Evolutionary conservation across 768 basidiomycete species (phyloP).

Genomic region (Kwoniella botswanensis): DNA sequence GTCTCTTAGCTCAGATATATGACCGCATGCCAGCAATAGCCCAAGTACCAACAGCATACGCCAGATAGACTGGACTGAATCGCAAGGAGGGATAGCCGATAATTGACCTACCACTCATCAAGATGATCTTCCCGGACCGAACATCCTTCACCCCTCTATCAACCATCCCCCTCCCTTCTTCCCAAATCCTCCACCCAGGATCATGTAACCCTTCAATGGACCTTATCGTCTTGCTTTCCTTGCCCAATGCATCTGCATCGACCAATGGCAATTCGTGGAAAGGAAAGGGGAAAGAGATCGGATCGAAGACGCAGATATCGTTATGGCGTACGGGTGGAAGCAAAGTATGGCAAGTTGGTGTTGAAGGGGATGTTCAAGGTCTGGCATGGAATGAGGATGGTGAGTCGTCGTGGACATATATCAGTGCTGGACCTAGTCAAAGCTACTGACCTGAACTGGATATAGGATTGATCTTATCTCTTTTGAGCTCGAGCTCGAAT

Average conservation of each 20-base stretch:
- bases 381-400: constrained; percentile 49
- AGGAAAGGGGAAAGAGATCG: constrained; percentile 24
- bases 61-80: not conserved
- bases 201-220: constrained; percentile 53
- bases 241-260: not conserved
- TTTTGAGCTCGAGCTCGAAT: constrained; percentile 18
- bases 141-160: constrained; percentile 40
- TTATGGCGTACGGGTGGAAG: constrained; percentile 34
- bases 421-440: not conserved
- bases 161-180: constrained; percentile 22
- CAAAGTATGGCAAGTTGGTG: constrained; percentile 47
- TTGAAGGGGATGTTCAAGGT: constrained; percentile 28
- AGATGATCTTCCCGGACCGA: constrained; percentile 25
- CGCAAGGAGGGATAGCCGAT: not conserved
- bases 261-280: not conserved
- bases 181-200: constrained; percentile 35
- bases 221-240: constrained; percentile 37
- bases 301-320: constrained; percentile 10
- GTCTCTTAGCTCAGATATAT: too few species aligned
- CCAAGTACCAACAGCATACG: not conserved
- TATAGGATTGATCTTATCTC: constrained; percentile 36
- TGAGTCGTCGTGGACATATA: constrained; percentile 8
- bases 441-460: not conserved
- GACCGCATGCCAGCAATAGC: not conserved
- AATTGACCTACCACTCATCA: not conserved